Evolutionary conservation across 257 asterid genomes (phyloP), one percentile per base, ranked within the genome.

Genomic region (Thymus mandschuricus): DNA sequence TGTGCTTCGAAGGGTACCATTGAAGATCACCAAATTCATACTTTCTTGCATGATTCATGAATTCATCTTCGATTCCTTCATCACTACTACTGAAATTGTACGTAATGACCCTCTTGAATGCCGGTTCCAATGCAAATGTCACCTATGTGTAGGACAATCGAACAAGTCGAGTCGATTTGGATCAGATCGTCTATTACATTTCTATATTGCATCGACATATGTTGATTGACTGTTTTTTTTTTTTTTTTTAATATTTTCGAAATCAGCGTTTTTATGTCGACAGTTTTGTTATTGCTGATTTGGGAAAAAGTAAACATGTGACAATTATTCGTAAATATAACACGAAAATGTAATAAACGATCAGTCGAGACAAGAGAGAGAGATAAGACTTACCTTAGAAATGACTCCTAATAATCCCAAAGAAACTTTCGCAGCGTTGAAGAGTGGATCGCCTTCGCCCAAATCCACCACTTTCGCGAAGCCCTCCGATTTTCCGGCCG

Each of bases 1-100:
- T 80, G n/a, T 78, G 86, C 60, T 33, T 68, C 4, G 98, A 93
- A n/a, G 98, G 98, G 68, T 90, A 90, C 98, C 98, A 93, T 38
- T 87, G 97, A 34, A 93, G 84, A 70, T 93, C 96, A 6, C 87
- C 98, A 68, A 90, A 93, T 81, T 93, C 98, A 1, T 87, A 80
- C 43, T 69, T 82, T 40, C 72, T 87, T 30, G 82, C 91, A 69
- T 90, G 96, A 10, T 82, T 85, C 72, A 85, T 70, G 34, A 78
- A 81, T 15, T 88, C 86, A 11, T 82, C 81, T 73, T 87, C 97
- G 1, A 90, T 68, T 1, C 59, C 80, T 31, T 13, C 70, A 40
- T 92, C 98, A n/a, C 78, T 80, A n/a, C 78, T 80, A 0, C 88
- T 88, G 79, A 75, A 92, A 63, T 92, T 90, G 54, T 63, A 87